Evolutionary conservation across 345 rosid species (phyloP).

Genomic region (Sapria himalayana): DNA sequence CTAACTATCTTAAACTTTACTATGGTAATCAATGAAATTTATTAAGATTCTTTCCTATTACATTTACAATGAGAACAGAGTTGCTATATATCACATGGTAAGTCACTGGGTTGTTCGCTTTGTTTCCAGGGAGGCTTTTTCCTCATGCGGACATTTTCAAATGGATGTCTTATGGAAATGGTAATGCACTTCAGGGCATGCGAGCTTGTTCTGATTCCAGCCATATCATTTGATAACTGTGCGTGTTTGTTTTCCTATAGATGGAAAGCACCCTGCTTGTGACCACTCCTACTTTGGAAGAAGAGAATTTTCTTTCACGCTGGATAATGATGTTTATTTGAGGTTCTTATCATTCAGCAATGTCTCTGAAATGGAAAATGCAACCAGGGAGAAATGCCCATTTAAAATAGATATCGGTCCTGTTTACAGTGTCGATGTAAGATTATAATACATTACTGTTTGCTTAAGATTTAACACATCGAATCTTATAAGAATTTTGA

Average conservation of each 20-base stretch:
- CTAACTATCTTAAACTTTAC: constrained; percentile 41
- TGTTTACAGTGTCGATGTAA: constrained; percentile 66
- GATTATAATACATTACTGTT: background rate
- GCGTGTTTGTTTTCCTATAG: constrained; percentile 15
- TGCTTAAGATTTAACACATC: too few species aligned
- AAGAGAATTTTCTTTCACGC: constrained; percentile 77
- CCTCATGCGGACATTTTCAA: constrained; percentile 60
- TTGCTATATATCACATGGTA: background rate
- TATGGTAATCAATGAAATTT: constrained; percentile 22
- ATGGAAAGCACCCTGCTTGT: constrained; percentile 89
- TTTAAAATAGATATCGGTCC: constrained; percentile 84
- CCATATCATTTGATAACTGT: background rate
- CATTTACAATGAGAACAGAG: background rate
- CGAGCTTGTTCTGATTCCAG: background rate
- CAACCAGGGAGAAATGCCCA: constrained; percentile 46
- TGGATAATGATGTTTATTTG: constrained; percentile 49
- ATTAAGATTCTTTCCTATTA: background rate
- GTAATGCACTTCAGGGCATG: constrained; percentile 13
- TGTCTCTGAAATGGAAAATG: constrained; percentile 31
- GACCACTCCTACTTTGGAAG: constrained; percentile 47
- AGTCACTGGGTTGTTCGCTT: background rate
- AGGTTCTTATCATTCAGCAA: constrained; percentile 60
- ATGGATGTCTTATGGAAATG: constrained; percentile 87
- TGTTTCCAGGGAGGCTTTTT: constrained; percentile 57
- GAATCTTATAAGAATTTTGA: too few species aligned